These are phyloP conservation scores for Tolypocladium ophioglossoides DNA, from an alignment of 2,329 filamentous ascomycete genomes.

Conservation along the genomic window DNA sequence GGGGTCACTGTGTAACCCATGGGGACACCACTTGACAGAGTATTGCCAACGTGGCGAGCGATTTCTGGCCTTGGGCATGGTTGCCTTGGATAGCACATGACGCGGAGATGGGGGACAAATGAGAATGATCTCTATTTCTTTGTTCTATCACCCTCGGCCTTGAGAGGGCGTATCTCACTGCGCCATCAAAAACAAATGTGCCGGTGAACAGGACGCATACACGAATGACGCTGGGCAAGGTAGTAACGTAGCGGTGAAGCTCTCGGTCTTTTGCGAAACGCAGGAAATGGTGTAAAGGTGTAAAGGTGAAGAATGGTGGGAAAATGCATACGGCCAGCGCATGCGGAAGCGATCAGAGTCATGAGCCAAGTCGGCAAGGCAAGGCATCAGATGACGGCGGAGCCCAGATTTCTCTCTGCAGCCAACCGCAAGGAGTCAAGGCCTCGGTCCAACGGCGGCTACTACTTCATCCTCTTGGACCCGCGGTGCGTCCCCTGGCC, in stretches of 20 bases:
- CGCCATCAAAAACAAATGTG: too few species aligned
- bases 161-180: not conserved
- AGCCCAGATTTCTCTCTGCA: not conserved
- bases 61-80: not conserved
- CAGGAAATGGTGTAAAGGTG: not conserved
- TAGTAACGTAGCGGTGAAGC: not conserved
- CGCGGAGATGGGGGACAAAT: not conserved
- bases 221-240: not conserved
- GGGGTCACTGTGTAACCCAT: not conserved
- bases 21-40: not conserved
- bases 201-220: not conserved
- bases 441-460: not conserved
- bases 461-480: constrained; percentile 24
- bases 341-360: not conserved
- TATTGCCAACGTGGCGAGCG: not conserved
- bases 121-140: not conserved
- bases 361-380: too few species aligned
- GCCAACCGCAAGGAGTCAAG: too few species aligned
- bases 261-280: not conserved
- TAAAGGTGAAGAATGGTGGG: not conserved
- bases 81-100: not conserved
- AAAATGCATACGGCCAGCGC: not conserved
- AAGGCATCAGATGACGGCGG: not conserved
- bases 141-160: not conserved
- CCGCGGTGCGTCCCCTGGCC: constrained; percentile 14